Evolutionary conservation across 352 stramenopile species (phyloP).

Genomic region (Pythium periplocum): DNA sequence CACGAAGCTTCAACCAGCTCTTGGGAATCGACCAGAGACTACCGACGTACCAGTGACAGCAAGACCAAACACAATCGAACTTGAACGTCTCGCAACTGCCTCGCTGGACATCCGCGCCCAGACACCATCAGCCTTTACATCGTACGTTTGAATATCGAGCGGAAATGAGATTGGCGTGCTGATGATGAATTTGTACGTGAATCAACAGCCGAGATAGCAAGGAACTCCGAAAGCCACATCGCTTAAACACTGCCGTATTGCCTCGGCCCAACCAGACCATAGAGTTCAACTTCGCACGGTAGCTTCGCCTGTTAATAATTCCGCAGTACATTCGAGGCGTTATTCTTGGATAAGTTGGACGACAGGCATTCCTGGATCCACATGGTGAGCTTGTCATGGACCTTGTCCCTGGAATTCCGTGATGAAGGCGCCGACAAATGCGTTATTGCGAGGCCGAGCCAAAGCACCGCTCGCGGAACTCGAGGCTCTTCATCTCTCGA

Average conservation of each 20-base stretch:
- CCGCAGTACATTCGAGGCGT: no score
- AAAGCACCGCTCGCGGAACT: conserved; percentile 43
- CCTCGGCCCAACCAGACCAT: not conserved
- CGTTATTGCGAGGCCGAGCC: conserved; percentile 46
- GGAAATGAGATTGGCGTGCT: no score
- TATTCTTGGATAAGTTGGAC: no score
- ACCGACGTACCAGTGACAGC: no score
- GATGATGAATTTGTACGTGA: no score
- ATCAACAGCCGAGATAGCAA: not conserved
- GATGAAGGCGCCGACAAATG: conserved; percentile 37
- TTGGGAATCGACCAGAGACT: not conserved
- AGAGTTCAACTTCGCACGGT: conserved; percentile 14
- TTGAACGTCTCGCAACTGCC: no score
- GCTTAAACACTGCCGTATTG: conserved; percentile 2
- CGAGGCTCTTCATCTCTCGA: conserved; percentile 46
- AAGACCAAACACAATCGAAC: no score
- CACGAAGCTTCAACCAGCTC: conserved; percentile 11
- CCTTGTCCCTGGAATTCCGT: not conserved
- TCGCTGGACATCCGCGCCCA: no score
- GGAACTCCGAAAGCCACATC: conserved; percentile 2
- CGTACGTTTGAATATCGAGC: no score
- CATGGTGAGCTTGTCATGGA: no score
- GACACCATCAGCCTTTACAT: no score
- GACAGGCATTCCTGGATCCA: no score
- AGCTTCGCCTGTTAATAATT: not conserved